These are phyloP conservation scores for Dendrobium huoshanense DNA, from an alignment of 106 monocot species.

Conservation along the genomic window DNA sequence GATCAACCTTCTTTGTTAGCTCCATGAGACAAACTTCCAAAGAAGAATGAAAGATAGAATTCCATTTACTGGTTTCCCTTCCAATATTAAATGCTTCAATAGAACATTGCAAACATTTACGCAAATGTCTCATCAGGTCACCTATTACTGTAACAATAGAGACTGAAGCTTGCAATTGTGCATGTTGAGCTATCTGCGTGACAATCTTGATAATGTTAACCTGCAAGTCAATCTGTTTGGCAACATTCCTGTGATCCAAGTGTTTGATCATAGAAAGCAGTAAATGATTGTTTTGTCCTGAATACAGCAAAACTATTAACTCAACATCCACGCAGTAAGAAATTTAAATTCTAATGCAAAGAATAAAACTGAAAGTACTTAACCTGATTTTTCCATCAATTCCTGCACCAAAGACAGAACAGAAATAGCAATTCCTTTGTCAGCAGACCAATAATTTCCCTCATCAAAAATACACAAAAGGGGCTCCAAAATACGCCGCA, in stretches of 20 bases:
- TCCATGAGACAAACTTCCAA: slow-evolving; percentile 73
- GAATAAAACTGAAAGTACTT: neutral
- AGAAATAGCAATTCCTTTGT: slow-evolving; percentile 55
- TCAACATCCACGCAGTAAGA: neutral
- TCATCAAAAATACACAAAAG: slow-evolving; percentile 63
- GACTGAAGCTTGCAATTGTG: slow-evolving; percentile 42
- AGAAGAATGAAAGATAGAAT: slow-evolving; percentile 57
- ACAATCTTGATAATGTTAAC: slow-evolving; percentile 50
- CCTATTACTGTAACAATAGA: slow-evolving; percentile 54
- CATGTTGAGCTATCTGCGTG: slow-evolving; percentile 38
- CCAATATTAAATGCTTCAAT: slow-evolving; percentile 48
- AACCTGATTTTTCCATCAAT: slow-evolving; percentile 74
- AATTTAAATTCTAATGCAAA: neutral
- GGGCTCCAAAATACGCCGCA: slow-evolving; percentile 75
- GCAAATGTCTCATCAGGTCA: slow-evolving; percentile 80
- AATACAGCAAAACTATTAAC: slow-evolving; percentile 13
- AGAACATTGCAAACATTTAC: slow-evolving; percentile 78
- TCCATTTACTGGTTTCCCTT: slow-evolving; percentile 28
- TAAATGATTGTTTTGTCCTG: slow-evolving; percentile 75
- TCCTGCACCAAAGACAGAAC: slow-evolving; percentile 66
- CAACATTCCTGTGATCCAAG: slow-evolving; percentile 84
- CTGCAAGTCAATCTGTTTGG: slow-evolving; percentile 51
- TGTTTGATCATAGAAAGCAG: slow-evolving; percentile 78
- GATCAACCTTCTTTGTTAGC: slow-evolving; percentile 57
- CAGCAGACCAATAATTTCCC: slow-evolving; percentile 50